Conservation (phyloP, 2,329 filamentous ascomycete genomes). For the Colletotrichum nymphaeae region DNA sequence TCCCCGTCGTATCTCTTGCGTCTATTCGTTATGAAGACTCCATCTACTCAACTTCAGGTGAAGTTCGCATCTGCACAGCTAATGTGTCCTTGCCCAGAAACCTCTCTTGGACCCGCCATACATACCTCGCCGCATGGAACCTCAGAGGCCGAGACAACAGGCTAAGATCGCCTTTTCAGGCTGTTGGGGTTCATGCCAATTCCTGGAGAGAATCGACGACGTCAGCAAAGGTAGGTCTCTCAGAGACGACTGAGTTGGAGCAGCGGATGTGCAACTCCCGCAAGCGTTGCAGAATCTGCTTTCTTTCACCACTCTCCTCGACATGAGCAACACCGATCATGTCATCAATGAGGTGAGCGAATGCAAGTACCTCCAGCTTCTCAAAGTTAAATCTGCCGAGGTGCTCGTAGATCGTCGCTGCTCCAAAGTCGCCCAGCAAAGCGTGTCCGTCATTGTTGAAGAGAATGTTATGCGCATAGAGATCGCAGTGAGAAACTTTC, state of each 20-base stretch:
- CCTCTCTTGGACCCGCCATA: background rate
- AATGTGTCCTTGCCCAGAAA: background rate
- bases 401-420: constrained; percentile 56
- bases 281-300: constrained; percentile 38
- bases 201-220: constrained; percentile 35
- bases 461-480: constrained; percentile 61
- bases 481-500: constrained; percentile 58
- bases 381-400: constrained; percentile 46
- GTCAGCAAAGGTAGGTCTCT: constrained; percentile 47
- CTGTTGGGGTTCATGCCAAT: background rate
- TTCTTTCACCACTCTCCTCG: constrained; percentile 3
- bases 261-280: constrained; percentile 44
- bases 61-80: background rate
- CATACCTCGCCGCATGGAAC: background rate
- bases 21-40: background rate
- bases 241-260: constrained; percentile 38
- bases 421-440: constrained; percentile 59
- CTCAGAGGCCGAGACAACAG: background rate
- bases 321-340: constrained; percentile 49
- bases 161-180: background rate
- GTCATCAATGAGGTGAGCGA: constrained; percentile 59
- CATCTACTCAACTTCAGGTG: background rate
- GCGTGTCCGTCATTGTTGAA: constrained; percentile 53
- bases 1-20: background rate
- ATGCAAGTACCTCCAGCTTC: constrained; percentile 58